Conservation (phyloP, 139 green algal species). For the Volvox africanus region DNA sequence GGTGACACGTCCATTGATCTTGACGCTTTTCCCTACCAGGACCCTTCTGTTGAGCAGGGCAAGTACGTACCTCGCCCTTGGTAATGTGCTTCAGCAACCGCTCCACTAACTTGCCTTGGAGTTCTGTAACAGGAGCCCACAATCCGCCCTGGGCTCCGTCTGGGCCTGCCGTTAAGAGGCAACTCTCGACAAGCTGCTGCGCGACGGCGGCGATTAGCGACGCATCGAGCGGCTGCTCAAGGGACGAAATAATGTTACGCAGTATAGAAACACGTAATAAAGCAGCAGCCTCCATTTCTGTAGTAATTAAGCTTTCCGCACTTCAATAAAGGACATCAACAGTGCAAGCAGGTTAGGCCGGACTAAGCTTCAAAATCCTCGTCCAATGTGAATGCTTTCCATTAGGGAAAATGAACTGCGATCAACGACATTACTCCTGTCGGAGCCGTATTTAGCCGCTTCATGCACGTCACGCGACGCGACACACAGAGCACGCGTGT, state of each 20-base stretch:
- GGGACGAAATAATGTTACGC: background rate
- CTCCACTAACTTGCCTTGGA: constrained; percentile 26
- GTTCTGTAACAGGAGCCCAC: constrained; percentile 33
- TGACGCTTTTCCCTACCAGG: too few relatives aligned
- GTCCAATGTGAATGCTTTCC: too few relatives aligned
- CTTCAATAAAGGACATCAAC: too few relatives aligned
- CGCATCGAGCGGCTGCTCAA: constrained; percentile 17
- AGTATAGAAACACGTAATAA: background rate
- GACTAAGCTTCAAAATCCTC: too few relatives aligned
- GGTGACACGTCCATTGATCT: too few relatives aligned
- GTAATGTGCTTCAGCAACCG: constrained; percentile 17
- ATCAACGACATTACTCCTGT: too few relatives aligned
- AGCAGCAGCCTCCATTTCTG: constrained; percentile 2
- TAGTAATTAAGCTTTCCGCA: background rate
- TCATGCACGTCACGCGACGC: too few relatives aligned
- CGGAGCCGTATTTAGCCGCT: too few relatives aligned
- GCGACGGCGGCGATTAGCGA: constrained; percentile 11
- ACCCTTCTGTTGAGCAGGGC: too few relatives aligned
- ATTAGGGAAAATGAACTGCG: too few relatives aligned
- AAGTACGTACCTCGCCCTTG: constrained; percentile 27
- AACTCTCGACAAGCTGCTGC: background rate
- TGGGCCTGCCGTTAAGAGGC: constrained; percentile 17
- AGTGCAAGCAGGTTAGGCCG: too few relatives aligned
- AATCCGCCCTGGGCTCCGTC: constrained; percentile 9
- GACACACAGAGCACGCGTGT: too few relatives aligned